Percentiles rank a stretch among this genome's conserved stretches.
Conservation (phyloP, 2,329 filamentous ascomycete species). For the Colletotrichum incanum region DNA sequence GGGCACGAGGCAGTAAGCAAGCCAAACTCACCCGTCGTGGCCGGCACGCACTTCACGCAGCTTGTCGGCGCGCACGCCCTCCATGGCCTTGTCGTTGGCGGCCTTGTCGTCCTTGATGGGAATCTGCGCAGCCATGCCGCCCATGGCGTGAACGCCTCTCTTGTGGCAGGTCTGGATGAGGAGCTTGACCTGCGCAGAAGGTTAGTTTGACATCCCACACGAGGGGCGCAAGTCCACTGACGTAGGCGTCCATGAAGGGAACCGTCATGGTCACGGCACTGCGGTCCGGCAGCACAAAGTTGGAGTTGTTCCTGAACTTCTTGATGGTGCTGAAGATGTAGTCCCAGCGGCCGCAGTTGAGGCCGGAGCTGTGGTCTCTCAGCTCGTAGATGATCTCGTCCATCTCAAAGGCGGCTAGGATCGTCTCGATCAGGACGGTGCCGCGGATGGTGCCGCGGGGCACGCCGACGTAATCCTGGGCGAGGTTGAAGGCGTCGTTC, state of each 20-base stretch:
- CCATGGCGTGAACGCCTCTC: slow-evolving; percentile 98
- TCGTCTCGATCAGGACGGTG: slow-evolving; percentile 98
- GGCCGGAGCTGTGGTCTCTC: slow-evolving; percentile 92
- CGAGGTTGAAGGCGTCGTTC: slow-evolving; percentile 98
- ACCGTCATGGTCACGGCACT: slow-evolving; percentile 96
- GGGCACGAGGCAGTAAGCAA: not conserved
- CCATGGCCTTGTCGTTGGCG: slow-evolving; percentile 96
- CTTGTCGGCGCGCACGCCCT: slow-evolving; percentile 93
- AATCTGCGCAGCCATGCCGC: slow-evolving; percentile 98
- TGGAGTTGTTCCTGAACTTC: slow-evolving; percentile 96
- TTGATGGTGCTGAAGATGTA: slow-evolving; percentile 99
- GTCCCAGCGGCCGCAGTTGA: slow-evolving; percentile 99
- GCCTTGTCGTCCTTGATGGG: slow-evolving; percentile 95
- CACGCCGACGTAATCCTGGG: slow-evolving; percentile 93
- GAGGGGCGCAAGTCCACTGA: slow-evolving; percentile 43
- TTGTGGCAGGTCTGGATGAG: slow-evolving; percentile 98
- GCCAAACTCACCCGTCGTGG: slow-evolving; percentile 77
- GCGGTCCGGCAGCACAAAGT: slow-evolving; percentile 94
- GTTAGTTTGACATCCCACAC: slow-evolving; percentile 14
- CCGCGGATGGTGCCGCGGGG: slow-evolving; percentile 92
- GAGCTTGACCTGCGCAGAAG: slow-evolving; percentile 75
- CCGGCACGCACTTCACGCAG: slow-evolving; percentile 94
- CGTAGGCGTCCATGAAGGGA: slow-evolving; percentile 98
- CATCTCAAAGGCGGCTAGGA: slow-evolving; percentile 98
- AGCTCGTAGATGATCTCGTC: slow-evolving; percentile 99